Evolutionary conservation across 306 rosid species (phyloP), one percentile per base, ranked within the genome.

Genomic region (Fragaria iinumae): DNA sequence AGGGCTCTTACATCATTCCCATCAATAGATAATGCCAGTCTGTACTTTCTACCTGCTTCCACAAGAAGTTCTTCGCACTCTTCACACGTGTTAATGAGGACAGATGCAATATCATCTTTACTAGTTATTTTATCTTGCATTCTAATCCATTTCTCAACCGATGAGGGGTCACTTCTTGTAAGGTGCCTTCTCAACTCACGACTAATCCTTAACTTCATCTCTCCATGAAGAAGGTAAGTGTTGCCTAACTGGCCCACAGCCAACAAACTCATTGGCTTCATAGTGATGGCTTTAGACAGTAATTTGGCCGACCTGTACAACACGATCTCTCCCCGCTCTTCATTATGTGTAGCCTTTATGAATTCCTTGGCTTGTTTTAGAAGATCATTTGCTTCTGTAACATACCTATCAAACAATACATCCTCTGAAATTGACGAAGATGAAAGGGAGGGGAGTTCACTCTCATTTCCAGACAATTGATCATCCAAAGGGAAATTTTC

Each of bases 181-280:
- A 95, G 88, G 68, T 89, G 89, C 72, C 38, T 75, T 86, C 99
- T 90, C 78, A 95, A 79, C 48, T 92, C 90, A 1, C 93, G 96
- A 84, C 93, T 92, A 76, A 84, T 84, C 85, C 93, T 89, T 80
- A 95, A 85, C 80, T 92, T 92, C 7, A 95, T 81, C 80, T 95
- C 99, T 83, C 99, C 99, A 49, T 95, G 99, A 80, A 95, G 97
- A 89, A 95, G 97, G 64, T 85, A 95, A 80, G 93, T 87, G 75
- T 95, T 95, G 73, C 96, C 99, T 67, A 92, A 65, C 82, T 88
- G 97, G 45, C 97, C 99, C 29, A 89, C 97, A 73, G 99, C 99
- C 89, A 92, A 77, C 82, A 92, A 81, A 90, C 97, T 95, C 92
- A 84, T 86, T 32, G 99, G 99, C 85, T 90, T 95, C 90, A 95